Evolutionary conservation across 805 yeast genomes (phyloP).

Genomic region (Candida morakotiae): DNA sequence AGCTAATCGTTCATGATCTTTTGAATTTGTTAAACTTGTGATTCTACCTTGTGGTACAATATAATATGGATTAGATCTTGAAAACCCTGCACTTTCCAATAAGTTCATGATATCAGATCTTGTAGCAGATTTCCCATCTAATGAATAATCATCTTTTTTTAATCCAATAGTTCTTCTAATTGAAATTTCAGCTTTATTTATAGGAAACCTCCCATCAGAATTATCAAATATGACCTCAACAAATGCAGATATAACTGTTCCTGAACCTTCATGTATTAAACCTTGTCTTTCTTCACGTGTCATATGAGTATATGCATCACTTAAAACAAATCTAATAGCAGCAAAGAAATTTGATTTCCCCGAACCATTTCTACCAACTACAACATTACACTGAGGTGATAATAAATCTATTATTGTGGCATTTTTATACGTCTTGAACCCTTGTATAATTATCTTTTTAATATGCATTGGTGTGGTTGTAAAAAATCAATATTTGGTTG

Average conservation of each 20-base stretch:
- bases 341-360: conserved; percentile 96
- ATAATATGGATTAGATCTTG: conserved; percentile 86
- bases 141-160: conserved; percentile 85
- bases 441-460: conserved; percentile 70
- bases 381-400: conserved; percentile 82
- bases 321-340: conserved; percentile 86
- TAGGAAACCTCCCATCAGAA: conserved; percentile 67
- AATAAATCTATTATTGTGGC: conserved; percentile 72
- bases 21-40: conserved; percentile 82
- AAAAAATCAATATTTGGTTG: too few species aligned
- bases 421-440: conserved; percentile 89
- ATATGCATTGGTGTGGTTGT: conserved; percentile 32
- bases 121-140: conserved; percentile 76
- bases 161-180: conserved; percentile 89
- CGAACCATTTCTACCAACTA: conserved; percentile 87
- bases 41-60: conserved; percentile 97
- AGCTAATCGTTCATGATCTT: conserved; percentile 74
- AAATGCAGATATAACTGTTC: conserved; percentile 85
- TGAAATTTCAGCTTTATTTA: conserved; percentile 62
- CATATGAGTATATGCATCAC: conserved; percentile 86
- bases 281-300: conserved; percentile 82
- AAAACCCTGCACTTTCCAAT: conserved; percentile 89
- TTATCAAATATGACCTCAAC: conserved; percentile 90
- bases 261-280: conserved; percentile 85
- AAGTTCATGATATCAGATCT: conserved; percentile 76